Base-by-base conservation (phyloP, 805 yeast species). In the Wickerhamiella sorbophila region DNA sequence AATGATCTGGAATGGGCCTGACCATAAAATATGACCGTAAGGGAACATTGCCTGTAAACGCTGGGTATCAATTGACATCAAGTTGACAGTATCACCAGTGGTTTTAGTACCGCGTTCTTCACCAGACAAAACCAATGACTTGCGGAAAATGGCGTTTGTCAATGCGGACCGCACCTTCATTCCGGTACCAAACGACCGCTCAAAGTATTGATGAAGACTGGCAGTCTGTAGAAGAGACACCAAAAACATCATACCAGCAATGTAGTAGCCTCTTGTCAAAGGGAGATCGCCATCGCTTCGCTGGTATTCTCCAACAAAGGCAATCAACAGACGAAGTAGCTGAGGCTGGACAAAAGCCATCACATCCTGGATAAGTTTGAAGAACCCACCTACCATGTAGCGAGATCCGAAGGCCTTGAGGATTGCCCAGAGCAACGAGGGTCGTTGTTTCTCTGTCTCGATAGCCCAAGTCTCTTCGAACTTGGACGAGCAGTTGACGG, bases 31-130 rank as follows among this genome's bases (percentile, higher is more conserved):
- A 52, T 83, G 79, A 48, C 86, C 72, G 59, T 78, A 74, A 57
- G 82, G 86, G 19, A 80, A 73, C 43, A 85, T 66, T 51, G 83
- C 94, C 58, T 83, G 94, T 43, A 87, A 64, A 62, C 94, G 75
- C 62, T 82, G 94, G 2, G 86, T 77, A 63, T 87, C 97, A 36
- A 87, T 94, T 41, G 94, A 78, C 95, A 87, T 85, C 53, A 87
- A 67, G 56, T 87, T 87, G 44, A 87, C 96, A 50, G 88, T 82
- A 58, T 86, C 95, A 55, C 97, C 97, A 4, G 94, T 82, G 26
- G 83, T 73, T 33, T 84, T 74, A 15, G 69, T 66, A 26, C 68
- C 67, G 46, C 78, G 70, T 5, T 85, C 74, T 38, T 75, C 77
- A 5, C 75, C 70, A 2, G 93, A 76, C n/a, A 86, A 61, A 16